Base-by-base conservation (phyloP, 768 basidiomycete genomes). In the Amanita phalloides region DNA sequence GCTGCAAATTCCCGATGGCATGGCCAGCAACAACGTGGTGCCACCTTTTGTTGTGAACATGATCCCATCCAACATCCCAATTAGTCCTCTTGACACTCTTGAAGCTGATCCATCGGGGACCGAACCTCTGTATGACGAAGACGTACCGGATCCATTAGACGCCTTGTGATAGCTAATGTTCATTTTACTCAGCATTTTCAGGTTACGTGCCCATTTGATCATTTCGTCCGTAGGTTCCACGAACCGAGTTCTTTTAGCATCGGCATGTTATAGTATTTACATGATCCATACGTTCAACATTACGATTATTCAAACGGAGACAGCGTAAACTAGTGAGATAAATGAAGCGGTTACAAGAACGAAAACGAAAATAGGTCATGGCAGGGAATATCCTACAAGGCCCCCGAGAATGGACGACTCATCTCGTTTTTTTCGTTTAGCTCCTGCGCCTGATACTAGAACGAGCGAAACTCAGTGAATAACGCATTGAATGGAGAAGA, bases 201-300 rank as follows among this genome's bases (percentile, higher is more conserved):
- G 14, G 36, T 38, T 49, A 26, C 23, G 32, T 45, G 41, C 41
- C 41, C 41, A 42, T 42, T 42, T 39, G 14, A 21, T 39, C 43
- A 28, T 4, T 45, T 32, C 28, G n/a, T 32, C 28, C 26, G 30
- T 33, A 11, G 30, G 13, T 36, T 48, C 36, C 20, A 36, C 37
- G 46, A 30, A 48, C 23, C 33, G 21, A 14, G 45, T 46, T 46
- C 9, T 39, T 26, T 39, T 41, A 50, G 49, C 49, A 50, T 44
- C 33, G 25, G 49, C 48, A 49, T 48, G 46, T 48, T 48, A 48
- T 37, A 48, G 14, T 48, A 48, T 26, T 36, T 48, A 23, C 46
- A 47, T 47, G 5, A 47, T 47, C 43, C 43, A 44, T 28, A 44
- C 26, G 28, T 45, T 13, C 44, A 30, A 36, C 11, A 47, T 21